Conservation (phyloP, 148 eudicot species). For the Gaultheria prostrata region DNA sequence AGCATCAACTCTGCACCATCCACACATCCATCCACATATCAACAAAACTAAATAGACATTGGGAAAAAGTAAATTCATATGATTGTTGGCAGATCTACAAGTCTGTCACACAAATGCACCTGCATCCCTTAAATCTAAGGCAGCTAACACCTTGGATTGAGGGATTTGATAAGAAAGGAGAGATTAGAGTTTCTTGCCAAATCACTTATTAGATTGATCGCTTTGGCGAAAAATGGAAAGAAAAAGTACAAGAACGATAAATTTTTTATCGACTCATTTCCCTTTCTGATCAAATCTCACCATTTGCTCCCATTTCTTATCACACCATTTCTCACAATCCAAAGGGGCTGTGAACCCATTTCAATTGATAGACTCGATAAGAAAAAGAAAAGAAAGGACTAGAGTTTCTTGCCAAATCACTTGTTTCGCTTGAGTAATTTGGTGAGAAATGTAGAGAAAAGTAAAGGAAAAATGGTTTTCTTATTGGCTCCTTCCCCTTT, state of each 20-base stretch:
- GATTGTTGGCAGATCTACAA: background rate
- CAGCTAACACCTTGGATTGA: background rate
- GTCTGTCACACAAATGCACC: background rate
- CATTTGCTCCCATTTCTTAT: background rate
- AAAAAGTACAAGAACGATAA: too few species aligned
- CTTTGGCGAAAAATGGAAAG: background rate
- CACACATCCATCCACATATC: slow-evolving; percentile 3
- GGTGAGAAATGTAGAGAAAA: background rate
- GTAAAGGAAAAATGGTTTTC: too few species aligned
- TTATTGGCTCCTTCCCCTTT: too few species aligned
- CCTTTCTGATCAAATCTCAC: background rate
- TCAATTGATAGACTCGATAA: too few species aligned
- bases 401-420: too few species aligned
- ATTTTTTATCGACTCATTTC: too few species aligned
- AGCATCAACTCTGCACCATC: slow-evolving; percentile 84
- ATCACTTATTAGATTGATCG: background rate
- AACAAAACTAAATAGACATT: background rate
- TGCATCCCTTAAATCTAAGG: background rate
- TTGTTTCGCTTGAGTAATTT: background rate
- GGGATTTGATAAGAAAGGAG: background rate
- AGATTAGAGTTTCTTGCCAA: background rate
- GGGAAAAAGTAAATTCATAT: background rate
- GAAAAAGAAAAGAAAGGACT: too few species aligned
- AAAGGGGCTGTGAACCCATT: too few species aligned
- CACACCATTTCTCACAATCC: too few species aligned